A percentile compares a stretch with the other conserved stretches of the same genome.
These are phyloP conservation scores for Chaetomiaceae sp. DNA, from an alignment of 2,329 filamentous ascomycete genomes.

Conservation along the genomic window DNA sequence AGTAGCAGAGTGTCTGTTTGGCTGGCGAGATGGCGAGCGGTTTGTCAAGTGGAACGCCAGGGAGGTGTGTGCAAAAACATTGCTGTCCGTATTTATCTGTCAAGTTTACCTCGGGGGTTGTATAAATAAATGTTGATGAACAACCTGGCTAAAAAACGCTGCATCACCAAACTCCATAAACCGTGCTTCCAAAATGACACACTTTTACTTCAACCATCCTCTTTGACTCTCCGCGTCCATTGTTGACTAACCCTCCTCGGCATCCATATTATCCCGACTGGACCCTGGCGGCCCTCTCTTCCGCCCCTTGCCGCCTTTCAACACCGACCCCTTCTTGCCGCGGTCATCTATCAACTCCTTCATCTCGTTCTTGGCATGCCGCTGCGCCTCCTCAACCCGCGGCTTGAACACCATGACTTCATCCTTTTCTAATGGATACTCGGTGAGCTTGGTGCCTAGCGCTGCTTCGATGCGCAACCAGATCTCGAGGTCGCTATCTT, in stretches of 20 bases:
- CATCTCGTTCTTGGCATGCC: slow-evolving; percentile 74
- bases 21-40: not conserved
- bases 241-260: slow-evolving; percentile 58
- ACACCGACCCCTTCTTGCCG: slow-evolving; percentile 49
- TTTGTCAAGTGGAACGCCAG: too few species aligned
- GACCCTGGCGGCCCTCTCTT: slow-evolving; percentile 40
- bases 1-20: not conserved
- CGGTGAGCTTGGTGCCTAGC: slow-evolving; percentile 54
- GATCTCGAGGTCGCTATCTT: slow-evolving; percentile 37
- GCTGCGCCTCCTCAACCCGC: slow-evolving; percentile 77
- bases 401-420: slow-evolving; percentile 79
- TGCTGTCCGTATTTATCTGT: too few species aligned
- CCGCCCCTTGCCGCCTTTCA: slow-evolving; percentile 34
- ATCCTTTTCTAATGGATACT: slow-evolving; percentile 66
- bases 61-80: too few species aligned
- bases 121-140: too few species aligned
- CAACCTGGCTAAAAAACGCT: too few species aligned
- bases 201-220: not conserved
- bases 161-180: not conserved
- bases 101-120: too few species aligned
- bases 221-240: not conserved
- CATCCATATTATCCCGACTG: slow-evolving; percentile 63
- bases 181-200: not conserved
- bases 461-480: slow-evolving; percentile 81
- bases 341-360: slow-evolving; percentile 71